phyloP scores from a whole-genome alignment of 768 basidiomycete species.

The Tylopilus rubrobrunneus region DNA sequence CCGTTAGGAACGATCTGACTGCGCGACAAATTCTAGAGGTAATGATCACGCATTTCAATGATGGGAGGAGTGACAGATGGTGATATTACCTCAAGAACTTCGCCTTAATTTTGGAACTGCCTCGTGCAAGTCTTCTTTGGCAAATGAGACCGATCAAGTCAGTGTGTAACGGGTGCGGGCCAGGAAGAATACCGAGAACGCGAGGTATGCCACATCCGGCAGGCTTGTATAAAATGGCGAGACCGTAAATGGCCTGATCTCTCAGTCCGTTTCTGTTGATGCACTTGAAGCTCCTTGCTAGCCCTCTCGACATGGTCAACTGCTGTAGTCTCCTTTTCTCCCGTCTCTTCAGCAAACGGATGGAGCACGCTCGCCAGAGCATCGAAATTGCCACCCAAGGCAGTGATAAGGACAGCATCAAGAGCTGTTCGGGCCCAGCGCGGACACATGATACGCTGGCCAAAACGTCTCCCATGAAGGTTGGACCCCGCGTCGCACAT shows the following conservation, averaged over 20 bases:
- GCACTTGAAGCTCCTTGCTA: conserved; percentile 19
- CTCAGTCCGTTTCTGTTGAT: conserved; percentile 17
- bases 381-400: conserved; percentile 20
- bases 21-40: conserved; percentile 24
- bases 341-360: conserved; percentile 19
- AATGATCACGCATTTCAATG: conserved; percentile 32
- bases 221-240: conserved; percentile 21
- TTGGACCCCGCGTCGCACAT: conserved; percentile 34
- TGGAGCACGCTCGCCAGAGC: conserved; percentile 16
- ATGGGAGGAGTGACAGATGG: conserved; percentile 20
- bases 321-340: conserved; percentile 22
- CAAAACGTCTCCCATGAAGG: conserved; percentile 22
- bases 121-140: conserved; percentile 24
- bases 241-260: conserved; percentile 7
- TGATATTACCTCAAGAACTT: conserved; percentile 33
- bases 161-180: conserved; percentile 12
- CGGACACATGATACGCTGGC: conserved; percentile 24
- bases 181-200: conserved; percentile 13
- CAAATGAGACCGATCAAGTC: conserved; percentile 15
- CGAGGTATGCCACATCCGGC: conserved; percentile 13
- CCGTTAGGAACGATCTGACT: conserved; percentile 28
- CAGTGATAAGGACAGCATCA: conserved; percentile 25
- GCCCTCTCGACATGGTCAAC: conserved; percentile 26
- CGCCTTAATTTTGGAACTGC: conserved; percentile 24
- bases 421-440: conserved; percentile 34